Evolutionary conservation across 1,284 basidiomycete species (phyloP), one percentile per base, ranked within the genome.

Genomic region (Heterobasidion parviporum): DNA sequence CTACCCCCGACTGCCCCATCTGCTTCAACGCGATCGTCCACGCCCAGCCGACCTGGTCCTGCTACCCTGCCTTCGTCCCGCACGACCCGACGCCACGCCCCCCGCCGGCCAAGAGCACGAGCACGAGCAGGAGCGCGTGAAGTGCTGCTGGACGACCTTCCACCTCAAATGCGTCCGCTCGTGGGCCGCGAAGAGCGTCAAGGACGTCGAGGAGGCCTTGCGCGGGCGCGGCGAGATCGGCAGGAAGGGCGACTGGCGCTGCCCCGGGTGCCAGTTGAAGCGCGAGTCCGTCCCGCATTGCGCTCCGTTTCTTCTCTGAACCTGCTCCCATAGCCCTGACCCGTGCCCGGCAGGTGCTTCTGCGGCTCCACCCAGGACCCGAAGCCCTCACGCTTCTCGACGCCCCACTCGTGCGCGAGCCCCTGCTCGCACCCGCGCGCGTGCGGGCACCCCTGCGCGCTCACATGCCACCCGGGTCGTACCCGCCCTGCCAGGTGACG

Each of bases 191-290:
- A 91, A 85, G 75, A 91, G 81, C 63, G 85, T 90, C 47, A 89
- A 86, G 63, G 89, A 91, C 8, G 65, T 89, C 5, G 74, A 74
- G 54, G 88, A 88, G 60, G 90, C 92, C 0, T 90, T 85, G 77
- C 74, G 81, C 2, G 84, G 83, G 2, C 72, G 92, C 57, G 86
- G 87, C 1, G 88, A 92, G 59, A 41, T 1, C 26, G 73, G 75
- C 34, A 74, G 74, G 52, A 74, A 75, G 34, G 85, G 85, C 1
- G 87, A 92, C 64, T 94, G 92, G 92, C 76, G 86, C 56, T 95
- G 92, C 68, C 92, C 92, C 0, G 92, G 91, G 0, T 94, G 92
- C 72, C 92, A 93, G 65, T 82, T 82, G 3, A 86, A 84, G 59
- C 75, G 92, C 32, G 75, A 77, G 48, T 68, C 71, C 5, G 79